Evolutionary conservation across 352 stramenopile genomes (phyloP).

Genomic region (Globisporangium sylvaticum): DNA sequence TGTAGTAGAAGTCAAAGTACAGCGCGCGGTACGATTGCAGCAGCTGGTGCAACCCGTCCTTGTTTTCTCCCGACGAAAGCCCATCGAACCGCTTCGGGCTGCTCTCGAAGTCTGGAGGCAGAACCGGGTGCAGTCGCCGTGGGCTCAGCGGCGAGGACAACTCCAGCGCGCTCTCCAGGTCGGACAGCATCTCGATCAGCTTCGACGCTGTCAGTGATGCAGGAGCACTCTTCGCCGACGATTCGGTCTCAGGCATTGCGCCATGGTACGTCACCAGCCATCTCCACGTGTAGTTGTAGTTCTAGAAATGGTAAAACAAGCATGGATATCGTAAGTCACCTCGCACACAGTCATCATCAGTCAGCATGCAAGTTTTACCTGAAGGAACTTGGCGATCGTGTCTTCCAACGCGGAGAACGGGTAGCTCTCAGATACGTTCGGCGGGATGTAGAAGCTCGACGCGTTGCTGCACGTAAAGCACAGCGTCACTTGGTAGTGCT

Average conservation of each 20-base stretch:
- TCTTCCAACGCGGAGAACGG: slow-evolving; percentile 83
- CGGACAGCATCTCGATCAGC: slow-evolving; percentile 49
- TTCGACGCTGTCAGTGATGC: slow-evolving; percentile 17
- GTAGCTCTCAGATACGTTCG: slow-evolving; percentile 81
- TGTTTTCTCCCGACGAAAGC: slow-evolving; percentile 16
- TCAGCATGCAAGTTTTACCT: slow-evolving; percentile 31
- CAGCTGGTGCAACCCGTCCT: slow-evolving; percentile 54
- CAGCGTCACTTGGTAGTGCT: slow-evolving; percentile 84
- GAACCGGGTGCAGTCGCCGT: slow-evolving; percentile 31
- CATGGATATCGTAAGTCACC: background rate
- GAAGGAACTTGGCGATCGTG: slow-evolving; percentile 85
- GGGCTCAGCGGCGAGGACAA: slow-evolving; percentile 66
- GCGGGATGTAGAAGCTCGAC: slow-evolving; percentile 80
- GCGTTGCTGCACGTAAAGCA: slow-evolving; percentile 85
- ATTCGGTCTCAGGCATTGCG: slow-evolving; percentile 23
- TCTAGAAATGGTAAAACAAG: slow-evolving; percentile 29
- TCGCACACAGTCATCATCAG: background rate
- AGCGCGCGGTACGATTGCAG: slow-evolving; percentile 77
- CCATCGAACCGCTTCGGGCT: slow-evolving; percentile 17
- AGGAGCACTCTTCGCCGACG: slow-evolving; percentile 23
- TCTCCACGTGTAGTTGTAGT: slow-evolving; percentile 78
- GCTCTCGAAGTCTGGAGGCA: slow-evolving; percentile 36
- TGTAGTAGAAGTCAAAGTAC: slow-evolving; percentile 91
- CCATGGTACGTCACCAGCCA: slow-evolving; percentile 69
- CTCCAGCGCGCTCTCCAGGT: slow-evolving; percentile 64